Evolutionary conservation across 192 early-diverging fungal genomes (phyloP), one percentile per base, ranked within the genome.

Genomic region (Coemansia sp.): DNA sequence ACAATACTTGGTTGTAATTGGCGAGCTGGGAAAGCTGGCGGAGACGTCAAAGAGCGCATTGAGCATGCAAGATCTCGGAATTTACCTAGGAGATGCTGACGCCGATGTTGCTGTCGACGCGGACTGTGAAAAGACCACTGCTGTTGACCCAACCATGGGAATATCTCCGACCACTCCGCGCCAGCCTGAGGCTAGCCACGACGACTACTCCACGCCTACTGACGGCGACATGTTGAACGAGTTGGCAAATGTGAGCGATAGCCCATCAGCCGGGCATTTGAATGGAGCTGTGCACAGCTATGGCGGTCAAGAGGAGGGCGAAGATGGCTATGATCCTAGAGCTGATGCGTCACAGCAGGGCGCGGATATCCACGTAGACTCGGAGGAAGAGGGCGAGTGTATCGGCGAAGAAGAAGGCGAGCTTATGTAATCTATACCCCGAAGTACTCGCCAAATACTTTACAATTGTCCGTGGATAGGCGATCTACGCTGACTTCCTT

Each of bases 51-150:
- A 76, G 29, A 70, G n/a, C 40, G 79, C 79, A 11, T 57, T 81
- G 62, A 81, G 63, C 56, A 69, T 69, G 63, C 79, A 81, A 45
- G 79, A 81, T 19, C 50, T 81, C 35, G 74, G 72, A 9, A 81
- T 81, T 34, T 77, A 70, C 40, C 31, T 81, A 19, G 71, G 71
- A 21, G 78, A 80, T 29, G 54, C 60, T 11, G 72, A 61, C 13
- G 45, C 44, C 5, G 53, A 68, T n/a, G 67, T 61, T 14, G 0
- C 40, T 41, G 40, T 10, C 27, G 74, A 73, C 2, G 60, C 63
- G 0, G 68, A 60, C 16, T 44, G 64, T 7, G 78, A 81, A 6
- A 31, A 14, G 17, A 35, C 34, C 21, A 45, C n/a, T 27, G 65
- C 64, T 14, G 46, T 9, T 4, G 73, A 67, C 11, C 51, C 51